Evolutionary conservation across 2,329 filamentous ascomycete species (phyloP).

Genomic region (Aspergillus sclerotialis): DNA sequence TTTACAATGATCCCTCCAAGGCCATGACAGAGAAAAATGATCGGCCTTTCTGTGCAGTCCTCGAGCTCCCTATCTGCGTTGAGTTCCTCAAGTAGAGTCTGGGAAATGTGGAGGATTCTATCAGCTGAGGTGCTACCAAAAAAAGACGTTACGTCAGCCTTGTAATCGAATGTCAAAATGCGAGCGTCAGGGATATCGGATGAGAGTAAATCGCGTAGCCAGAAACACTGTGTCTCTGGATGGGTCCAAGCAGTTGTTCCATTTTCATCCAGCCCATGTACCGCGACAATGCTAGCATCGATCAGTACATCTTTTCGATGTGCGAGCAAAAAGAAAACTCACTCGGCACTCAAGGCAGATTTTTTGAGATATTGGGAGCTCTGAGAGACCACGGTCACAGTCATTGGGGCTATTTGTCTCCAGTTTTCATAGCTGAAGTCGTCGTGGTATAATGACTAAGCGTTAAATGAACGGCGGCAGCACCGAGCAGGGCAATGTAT

Average conservation of each 20-base stretch:
- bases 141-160: slow-evolving; percentile 3
- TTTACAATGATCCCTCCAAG: slow-evolving; percentile 30
- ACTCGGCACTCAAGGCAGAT: too few species aligned
- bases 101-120: slow-evolving; percentile 18
- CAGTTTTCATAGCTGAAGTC: too few species aligned
- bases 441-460: too few species aligned
- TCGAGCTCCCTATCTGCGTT: slow-evolving; percentile 21
- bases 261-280: slow-evolving; percentile 15
- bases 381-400: too few species aligned
- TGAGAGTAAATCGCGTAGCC: slow-evolving; percentile 16
- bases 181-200: slow-evolving; percentile 4
- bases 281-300: slow-evolving; percentile 12
- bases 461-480: too few species aligned
- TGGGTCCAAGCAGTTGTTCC: slow-evolving; percentile 15
- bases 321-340: slow-evolving; percentile 2
- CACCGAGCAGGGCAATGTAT: too few species aligned
- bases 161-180: slow-evolving; percentile 12
- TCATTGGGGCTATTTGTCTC: too few species aligned
- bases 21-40: slow-evolving; percentile 33
- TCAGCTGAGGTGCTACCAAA: slow-evolving; percentile 2
- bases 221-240: slow-evolving; percentile 8
- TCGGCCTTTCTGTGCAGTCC: slow-evolving; percentile 16
- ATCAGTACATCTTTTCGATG: slow-evolving; percentile 1
- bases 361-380: too few species aligned
- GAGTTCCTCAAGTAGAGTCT: slow-evolving; percentile 21